phyloP scores from a whole-genome alignment of 768 basidiomycete genomes.

The Naganishia friedmannii region DNA sequence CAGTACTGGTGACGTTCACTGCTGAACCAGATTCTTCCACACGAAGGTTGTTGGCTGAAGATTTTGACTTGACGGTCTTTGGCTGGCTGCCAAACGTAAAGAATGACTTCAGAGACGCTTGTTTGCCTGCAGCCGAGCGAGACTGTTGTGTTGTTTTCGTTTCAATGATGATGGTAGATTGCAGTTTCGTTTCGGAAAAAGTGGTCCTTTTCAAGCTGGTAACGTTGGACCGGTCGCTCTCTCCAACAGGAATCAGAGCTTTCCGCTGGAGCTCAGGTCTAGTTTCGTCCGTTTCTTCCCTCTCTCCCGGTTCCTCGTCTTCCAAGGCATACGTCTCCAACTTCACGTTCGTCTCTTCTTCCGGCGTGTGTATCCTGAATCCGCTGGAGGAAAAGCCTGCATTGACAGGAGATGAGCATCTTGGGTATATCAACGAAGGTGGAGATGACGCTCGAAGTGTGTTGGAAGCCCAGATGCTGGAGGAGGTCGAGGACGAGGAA shows the following conservation, averaged over 20 bases:
- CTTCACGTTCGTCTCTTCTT: background rate
- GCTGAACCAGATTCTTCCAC: background rate
- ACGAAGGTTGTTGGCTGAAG: background rate
- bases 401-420: background rate
- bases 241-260: background rate
- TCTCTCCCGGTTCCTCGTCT: background rate
- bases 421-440: background rate
- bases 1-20: background rate
- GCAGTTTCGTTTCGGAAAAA: background rate
- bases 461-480: slow-evolving; percentile 1
- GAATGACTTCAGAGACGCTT: slow-evolving; percentile 16
- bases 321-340: background rate
- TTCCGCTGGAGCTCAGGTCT: background rate
- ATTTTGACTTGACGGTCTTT: background rate
- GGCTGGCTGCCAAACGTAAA: slow-evolving; percentile 13
- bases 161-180: background rate
- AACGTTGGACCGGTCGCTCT: background rate
- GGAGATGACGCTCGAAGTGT: slow-evolving; percentile 5
- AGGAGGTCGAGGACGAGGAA: background rate
- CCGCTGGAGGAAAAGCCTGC: slow-evolving; percentile 14
- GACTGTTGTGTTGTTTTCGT: too few relatives aligned
- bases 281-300: background rate
- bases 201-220: too few relatives aligned
- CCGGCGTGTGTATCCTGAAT: slow-evolving; percentile 16
- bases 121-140: background rate